Evolutionary conservation across 805 yeast species (phyloP).

Genomic region (Candida methanosorbosa): DNA sequence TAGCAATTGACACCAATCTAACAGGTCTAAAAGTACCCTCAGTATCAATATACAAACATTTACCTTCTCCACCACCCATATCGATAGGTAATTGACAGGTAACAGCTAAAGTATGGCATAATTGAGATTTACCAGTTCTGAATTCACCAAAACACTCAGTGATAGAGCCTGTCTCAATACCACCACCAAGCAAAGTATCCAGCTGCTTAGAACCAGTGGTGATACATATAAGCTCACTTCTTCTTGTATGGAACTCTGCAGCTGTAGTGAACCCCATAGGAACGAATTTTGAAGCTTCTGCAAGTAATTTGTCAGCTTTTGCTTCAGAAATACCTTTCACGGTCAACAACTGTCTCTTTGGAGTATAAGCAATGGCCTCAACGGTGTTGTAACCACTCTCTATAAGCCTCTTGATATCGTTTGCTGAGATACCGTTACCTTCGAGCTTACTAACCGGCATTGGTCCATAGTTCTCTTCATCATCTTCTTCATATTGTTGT

Average conservation of each 20-base stretch:
- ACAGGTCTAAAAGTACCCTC: slow-evolving; percentile 96
- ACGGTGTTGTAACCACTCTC: slow-evolving; percentile 86
- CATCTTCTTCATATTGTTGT: slow-evolving; percentile 30
- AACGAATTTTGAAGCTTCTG: slow-evolving; percentile 78
- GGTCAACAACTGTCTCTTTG: slow-evolving; percentile 64
- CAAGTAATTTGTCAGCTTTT: slow-evolving; percentile 78
- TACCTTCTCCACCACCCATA: slow-evolving; percentile 98
- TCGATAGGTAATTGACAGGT: slow-evolving; percentile 95
- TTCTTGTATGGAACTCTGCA: slow-evolving; percentile 81
- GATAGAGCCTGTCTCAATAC: slow-evolving; percentile 93
- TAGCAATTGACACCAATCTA: slow-evolving; percentile 81
- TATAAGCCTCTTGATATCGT: slow-evolving; percentile 71
- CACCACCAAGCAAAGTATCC: slow-evolving; percentile 92
- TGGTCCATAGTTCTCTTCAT: slow-evolving; percentile 50
- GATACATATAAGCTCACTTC: slow-evolving; percentile 84
- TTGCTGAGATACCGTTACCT: slow-evolving; percentile 79
- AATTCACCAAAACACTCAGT: slow-evolving; percentile 97
- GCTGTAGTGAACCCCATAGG: slow-evolving; percentile 98
- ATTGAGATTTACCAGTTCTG: slow-evolving; percentile 94
- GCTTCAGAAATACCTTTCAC: slow-evolving; percentile 94
- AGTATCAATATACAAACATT: slow-evolving; percentile 91
- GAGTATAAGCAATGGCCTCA: slow-evolving; percentile 89
- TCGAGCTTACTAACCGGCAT: slow-evolving; percentile 43
- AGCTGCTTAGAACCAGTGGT: slow-evolving; percentile 94
- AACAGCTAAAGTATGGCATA: slow-evolving; percentile 94